phyloP scores from a whole-genome alignment of 208 protist species.

The Wallacemonas rigidus region DNA sequence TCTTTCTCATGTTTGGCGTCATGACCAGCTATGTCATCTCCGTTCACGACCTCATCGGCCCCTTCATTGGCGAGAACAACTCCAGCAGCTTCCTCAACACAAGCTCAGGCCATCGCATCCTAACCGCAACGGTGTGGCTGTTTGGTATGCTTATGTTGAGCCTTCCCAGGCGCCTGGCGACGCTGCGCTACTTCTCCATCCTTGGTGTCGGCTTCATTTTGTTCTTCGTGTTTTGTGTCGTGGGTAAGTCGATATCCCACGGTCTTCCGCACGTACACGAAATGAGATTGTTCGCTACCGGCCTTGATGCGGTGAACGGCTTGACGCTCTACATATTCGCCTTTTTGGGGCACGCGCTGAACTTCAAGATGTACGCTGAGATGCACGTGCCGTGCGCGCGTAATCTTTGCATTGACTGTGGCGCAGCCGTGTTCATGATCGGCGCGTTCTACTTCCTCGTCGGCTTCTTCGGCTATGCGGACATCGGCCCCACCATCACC shows the following conservation, averaged over 20 bases:
- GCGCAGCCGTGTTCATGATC: constrained; percentile 37
- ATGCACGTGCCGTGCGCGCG: constrained; percentile 24
- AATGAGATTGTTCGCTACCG: constrained; percentile 34
- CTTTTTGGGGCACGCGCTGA: constrained; percentile 44
- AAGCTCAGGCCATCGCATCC: constrained; percentile 35
- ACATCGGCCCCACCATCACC: constrained; percentile 38
- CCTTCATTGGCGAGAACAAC: constrained; percentile 32
- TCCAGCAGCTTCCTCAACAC: constrained; percentile 33
- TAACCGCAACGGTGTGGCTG: constrained; percentile 52
- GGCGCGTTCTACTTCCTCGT: constrained; percentile 51
- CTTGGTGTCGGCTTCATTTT: constrained; percentile 60
- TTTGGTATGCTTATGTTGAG: constrained; percentile 62
- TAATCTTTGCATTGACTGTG: constrained; percentile 35
- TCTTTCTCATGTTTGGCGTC: constrained; percentile 47
- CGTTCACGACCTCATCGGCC: constrained; percentile 46
- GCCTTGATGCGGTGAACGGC: constrained; percentile 36
- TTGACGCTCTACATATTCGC: constrained; percentile 63
- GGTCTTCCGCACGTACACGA: constrained; percentile 35
- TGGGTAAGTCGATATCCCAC: constrained; percentile 40
- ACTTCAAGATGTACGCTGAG: constrained; percentile 44
- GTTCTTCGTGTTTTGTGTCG: constrained; percentile 61
- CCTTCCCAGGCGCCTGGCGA: constrained; percentile 55
- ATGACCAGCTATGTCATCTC: constrained; percentile 64
- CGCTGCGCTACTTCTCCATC: constrained; percentile 65
- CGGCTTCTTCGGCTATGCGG: constrained; percentile 66